Conservation (phyloP, 2,329 filamentous ascomycete species). For the Paecilomyces sp. region DNA sequence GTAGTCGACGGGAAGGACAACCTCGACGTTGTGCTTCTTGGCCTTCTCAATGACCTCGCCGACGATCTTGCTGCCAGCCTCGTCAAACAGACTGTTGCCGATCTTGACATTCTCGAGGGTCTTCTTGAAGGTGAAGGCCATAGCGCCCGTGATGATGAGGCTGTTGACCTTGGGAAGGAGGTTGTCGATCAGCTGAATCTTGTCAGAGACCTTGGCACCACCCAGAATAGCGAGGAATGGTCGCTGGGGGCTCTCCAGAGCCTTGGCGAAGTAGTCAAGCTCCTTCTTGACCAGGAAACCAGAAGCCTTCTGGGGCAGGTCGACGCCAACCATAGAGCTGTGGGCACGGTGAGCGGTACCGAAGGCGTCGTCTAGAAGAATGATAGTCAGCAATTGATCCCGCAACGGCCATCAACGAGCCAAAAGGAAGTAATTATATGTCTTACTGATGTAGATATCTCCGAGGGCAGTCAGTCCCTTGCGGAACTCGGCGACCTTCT, state of each 20-base stretch:
- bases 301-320: constrained; percentile 92
- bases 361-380: constrained; percentile 77
- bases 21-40: constrained; percentile 90
- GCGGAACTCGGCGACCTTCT: constrained; percentile 84
- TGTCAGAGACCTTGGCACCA: constrained; percentile 97
- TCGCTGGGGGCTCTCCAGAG: constrained; percentile 83
- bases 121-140: constrained; percentile 99
- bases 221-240: constrained; percentile 98
- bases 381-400: constrained; percentile 10
- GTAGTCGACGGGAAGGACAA: constrained; percentile 92
- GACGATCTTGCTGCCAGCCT: constrained; percentile 88
- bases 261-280: constrained; percentile 98
- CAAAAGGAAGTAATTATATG: not conserved
- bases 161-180: constrained; percentile 96
- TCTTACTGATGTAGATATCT: constrained; percentile 90
- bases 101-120: constrained; percentile 87
- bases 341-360: constrained; percentile 97
- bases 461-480: constrained; percentile 90
- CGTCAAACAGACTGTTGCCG: constrained; percentile 85
- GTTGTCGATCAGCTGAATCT: constrained; percentile 99
- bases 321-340: constrained; percentile 97
- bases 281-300: constrained; percentile 99
- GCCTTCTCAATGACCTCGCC: constrained; percentile 85
- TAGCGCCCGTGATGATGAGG: constrained; percentile 91
- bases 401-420: not conserved